A percentile compares a stretch with the other conserved stretches of the same genome.
These are phyloP conservation scores for Bolboschoenoplectus hybrid DNA, from an alignment of 202 grass and related monocot genomes.

Conservation along the genomic window DNA sequence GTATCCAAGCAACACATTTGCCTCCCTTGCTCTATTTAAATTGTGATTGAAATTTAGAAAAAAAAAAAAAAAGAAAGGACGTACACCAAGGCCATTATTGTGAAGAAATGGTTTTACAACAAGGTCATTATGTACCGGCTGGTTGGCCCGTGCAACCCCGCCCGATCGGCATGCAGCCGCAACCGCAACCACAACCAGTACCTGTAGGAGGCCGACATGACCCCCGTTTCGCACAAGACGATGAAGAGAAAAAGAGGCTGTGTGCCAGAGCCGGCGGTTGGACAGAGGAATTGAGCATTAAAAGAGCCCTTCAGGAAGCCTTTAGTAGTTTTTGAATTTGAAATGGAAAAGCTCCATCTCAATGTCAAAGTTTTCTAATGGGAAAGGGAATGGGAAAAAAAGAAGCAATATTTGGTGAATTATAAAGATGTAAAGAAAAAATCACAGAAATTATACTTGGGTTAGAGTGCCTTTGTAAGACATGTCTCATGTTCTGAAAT, in stretches of 20 bases:
- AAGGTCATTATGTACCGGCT: slow-evolving; percentile 70
- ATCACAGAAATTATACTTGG: no score
- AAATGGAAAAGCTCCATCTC: neutral
- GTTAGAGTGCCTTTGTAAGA: no score
- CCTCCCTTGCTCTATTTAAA: neutral
- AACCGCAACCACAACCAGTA: slow-evolving; percentile 44
- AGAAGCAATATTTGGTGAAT: no score
- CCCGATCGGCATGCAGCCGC: slow-evolving; percentile 41
- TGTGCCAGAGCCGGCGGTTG: slow-evolving; percentile 70
- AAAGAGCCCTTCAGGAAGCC: slow-evolving; percentile 73
- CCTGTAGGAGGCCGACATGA: slow-evolving; percentile 37
- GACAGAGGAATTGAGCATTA: slow-evolving; percentile 63
- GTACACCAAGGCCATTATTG: neutral
- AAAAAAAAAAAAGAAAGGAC: neutral
- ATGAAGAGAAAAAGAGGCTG: slow-evolving; percentile 61
- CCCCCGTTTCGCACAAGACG: slow-evolving; percentile 50
- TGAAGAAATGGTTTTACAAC: neutral
- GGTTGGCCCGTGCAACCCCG: slow-evolving; percentile 46
- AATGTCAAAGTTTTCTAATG: no score
- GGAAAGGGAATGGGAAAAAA: no score
- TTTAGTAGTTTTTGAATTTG: slow-evolving; percentile 69
- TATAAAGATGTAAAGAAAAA: no score
- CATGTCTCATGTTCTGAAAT: no score
- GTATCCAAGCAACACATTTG: neutral
- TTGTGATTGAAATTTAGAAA: neutral